Evolutionary conservation across 139 green algal species (phyloP).

Genomic region (Chlorella sp.): DNA sequence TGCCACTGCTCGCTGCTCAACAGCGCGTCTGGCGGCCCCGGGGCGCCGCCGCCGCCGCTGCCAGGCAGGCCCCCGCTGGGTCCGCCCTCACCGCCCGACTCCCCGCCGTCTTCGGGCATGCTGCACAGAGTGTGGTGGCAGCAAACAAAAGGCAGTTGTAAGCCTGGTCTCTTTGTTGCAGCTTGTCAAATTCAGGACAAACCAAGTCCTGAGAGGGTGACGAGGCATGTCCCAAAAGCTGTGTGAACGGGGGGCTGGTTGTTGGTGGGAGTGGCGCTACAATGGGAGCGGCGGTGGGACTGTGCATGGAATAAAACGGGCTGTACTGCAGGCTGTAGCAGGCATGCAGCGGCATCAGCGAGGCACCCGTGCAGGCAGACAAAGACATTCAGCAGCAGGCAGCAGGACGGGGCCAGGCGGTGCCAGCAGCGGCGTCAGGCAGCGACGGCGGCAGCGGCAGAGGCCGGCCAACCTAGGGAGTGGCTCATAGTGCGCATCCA

Average conservation of each 20-base stretch:
- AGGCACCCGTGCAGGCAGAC: background rate
- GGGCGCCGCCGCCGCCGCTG: background rate
- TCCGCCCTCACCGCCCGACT: background rate
- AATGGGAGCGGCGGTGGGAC: too few species aligned
- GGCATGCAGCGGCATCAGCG: background rate
- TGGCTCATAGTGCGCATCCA: slow-evolving; percentile 33
- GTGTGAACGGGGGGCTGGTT: too few species aligned
- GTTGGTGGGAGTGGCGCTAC: too few species aligned
- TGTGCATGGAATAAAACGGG: background rate
- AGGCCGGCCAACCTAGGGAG: slow-evolving; percentile 10
- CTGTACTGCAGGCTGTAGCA: background rate
- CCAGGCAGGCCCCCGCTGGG: too few species aligned
- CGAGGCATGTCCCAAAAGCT: too few species aligned
- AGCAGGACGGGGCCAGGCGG: background rate
- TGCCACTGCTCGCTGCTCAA: slow-evolving; percentile 49
- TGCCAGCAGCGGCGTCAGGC: background rate
- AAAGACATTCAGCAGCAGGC: background rate
- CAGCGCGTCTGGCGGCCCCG: background rate
- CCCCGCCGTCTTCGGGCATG: slow-evolving; percentile 6
- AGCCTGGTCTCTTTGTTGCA: too few species aligned
- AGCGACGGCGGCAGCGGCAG: background rate
- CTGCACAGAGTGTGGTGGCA: background rate
- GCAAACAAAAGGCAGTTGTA: too few species aligned
- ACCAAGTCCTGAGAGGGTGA: too few species aligned
- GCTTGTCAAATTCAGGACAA: too few species aligned